These are phyloP conservation scores for Sporisorium exsertum DNA, from an alignment of 1,284 basidiomycete genomes.

Conservation along the genomic window DNA sequence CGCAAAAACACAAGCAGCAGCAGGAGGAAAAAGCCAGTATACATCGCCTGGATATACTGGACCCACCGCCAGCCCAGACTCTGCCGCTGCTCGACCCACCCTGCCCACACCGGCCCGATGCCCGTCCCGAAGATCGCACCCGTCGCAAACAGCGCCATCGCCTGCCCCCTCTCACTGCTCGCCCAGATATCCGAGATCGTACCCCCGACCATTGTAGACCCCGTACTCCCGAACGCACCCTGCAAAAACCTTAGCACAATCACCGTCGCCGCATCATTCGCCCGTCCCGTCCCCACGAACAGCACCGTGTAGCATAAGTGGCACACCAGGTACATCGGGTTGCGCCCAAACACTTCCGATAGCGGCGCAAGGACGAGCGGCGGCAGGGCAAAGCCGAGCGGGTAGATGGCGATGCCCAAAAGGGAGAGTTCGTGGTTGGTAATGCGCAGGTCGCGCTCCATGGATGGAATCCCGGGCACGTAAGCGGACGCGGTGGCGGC, in stretches of 20 bases:
- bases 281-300: constrained; percentile 60
- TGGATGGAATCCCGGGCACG: constrained; percentile 74
- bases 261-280: constrained; percentile 78
- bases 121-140: constrained; percentile 74
- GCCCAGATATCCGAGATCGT: constrained; percentile 73
- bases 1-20: constrained; percentile 64
- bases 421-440: constrained; percentile 75
- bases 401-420: constrained; percentile 73
- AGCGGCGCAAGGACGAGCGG: constrained; percentile 77
- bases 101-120: constrained; percentile 77
- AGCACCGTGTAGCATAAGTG: constrained; percentile 72
- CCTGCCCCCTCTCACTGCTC: constrained; percentile 73
- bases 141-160: constrained; percentile 73
- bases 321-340: constrained; percentile 77
- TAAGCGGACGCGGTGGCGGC: constrained; percentile 74
- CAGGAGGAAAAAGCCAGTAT: constrained; percentile 48
- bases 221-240: constrained; percentile 76
- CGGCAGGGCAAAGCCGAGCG: constrained; percentile 77
- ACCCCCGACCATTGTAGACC: constrained; percentile 81
- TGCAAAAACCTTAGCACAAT: constrained; percentile 77
- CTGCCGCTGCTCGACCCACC: constrained; percentile 78
- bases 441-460: constrained; percentile 77
- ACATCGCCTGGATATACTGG: constrained; percentile 75
- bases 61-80: constrained; percentile 82
- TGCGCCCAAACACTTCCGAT: constrained; percentile 81